Conservation (phyloP, 2,329 filamentous ascomycete species). For the Penicillium frequentans region DNA sequence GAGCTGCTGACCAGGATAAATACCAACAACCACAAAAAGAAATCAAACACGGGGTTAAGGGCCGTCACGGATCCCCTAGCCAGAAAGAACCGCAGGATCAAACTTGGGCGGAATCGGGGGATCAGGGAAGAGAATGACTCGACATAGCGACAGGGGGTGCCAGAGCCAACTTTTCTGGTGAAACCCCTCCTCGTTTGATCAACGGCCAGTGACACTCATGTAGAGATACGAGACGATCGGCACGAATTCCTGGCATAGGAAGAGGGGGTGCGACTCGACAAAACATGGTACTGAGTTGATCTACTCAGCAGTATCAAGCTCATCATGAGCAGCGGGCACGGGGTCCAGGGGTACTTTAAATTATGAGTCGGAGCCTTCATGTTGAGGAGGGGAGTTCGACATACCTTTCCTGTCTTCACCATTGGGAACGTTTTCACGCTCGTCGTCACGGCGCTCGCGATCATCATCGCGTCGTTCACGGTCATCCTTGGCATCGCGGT, state of each 20-base stretch:
- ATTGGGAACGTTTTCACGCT: constrained; percentile 75
- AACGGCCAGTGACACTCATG: not conserved
- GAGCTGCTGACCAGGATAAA: constrained; percentile 31
- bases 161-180: not conserved
- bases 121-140: not conserved
- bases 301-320: constrained; percentile 90
- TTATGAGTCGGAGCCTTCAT: constrained; percentile 3
- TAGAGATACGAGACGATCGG: not conserved
- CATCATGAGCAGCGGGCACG: constrained; percentile 82
- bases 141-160: not conserved
- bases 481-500: constrained; percentile 24
- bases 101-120: not conserved
- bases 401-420: constrained; percentile 89
- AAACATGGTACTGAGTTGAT: constrained; percentile 25
- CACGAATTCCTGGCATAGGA: not conserved
- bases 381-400: constrained; percentile 6
- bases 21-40: constrained; percentile 16
- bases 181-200: not conserved
- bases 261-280: not conserved
- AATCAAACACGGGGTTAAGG: not conserved
- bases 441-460: constrained; percentile 67
- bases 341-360: constrained; percentile 63
- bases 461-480: constrained; percentile 56
- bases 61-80: not conserved
- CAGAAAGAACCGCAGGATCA: not conserved